Conservation (phyloP, 257 asterid species). For the Petunia axillaris region DNA sequence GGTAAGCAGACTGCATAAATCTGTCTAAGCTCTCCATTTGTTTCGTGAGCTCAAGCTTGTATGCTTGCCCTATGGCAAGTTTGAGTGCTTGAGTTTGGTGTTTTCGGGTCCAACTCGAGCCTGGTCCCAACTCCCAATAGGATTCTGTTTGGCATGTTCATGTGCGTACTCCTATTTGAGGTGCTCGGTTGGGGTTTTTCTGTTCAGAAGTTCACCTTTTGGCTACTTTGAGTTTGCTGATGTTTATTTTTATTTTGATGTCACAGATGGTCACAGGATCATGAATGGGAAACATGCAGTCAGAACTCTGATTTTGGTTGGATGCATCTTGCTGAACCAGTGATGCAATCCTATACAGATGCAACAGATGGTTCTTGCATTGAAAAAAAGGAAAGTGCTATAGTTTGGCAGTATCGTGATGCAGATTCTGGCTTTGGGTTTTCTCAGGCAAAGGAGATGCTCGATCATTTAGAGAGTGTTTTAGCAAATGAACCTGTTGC, state of each 20-base stretch:
- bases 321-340: conserved; percentile 92
- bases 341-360: conserved; percentile 86
- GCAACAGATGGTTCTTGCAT: conserved; percentile 89
- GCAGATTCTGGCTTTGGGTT: conserved; percentile 87
- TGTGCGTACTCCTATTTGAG: neutral
- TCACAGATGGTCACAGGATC: conserved; percentile 72
- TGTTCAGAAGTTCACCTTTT: neutral
- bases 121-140: neutral
- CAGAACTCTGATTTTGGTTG: conserved; percentile 80
- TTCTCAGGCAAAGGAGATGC: conserved; percentile 89
- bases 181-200: neutral
- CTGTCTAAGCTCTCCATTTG: neutral
- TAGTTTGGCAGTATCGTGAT: conserved; percentile 90
- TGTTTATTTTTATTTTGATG: neutral
- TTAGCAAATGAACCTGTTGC: conserved; percentile 93
- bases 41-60: conserved; percentile 2
- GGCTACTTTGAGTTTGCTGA: neutral
- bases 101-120: neutral
- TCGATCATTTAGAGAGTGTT: conserved; percentile 94
- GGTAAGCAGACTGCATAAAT: conserved; percentile 10
- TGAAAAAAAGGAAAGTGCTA: conserved; percentile 82
- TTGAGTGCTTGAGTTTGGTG: neutral
- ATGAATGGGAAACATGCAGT: conserved; percentile 72
- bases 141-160: neutral
- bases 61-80: neutral